Percentiles rank a stretch among this genome's conserved stretches.
phyloP scores from a whole-genome alignment of 1,139 yeast species.

The Geotrichum australiense region DNA sequence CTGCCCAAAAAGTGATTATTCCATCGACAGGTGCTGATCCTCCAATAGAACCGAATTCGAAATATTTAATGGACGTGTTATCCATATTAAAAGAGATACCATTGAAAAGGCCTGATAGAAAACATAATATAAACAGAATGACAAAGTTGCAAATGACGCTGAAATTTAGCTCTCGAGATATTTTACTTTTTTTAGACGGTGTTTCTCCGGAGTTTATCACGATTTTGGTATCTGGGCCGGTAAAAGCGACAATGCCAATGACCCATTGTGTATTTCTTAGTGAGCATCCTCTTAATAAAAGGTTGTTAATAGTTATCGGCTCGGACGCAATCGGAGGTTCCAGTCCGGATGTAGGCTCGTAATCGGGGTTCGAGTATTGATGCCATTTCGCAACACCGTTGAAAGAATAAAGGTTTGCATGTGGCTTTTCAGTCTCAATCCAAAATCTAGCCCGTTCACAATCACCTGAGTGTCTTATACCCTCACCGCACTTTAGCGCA shows the following conservation, averaged over 20 bases:
- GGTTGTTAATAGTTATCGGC: constrained; percentile 71
- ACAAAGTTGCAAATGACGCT: constrained; percentile 76
- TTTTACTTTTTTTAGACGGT: constrained; percentile 80
- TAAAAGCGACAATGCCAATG: constrained; percentile 84
- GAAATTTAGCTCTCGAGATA: constrained; percentile 74
- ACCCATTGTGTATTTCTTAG: constrained; percentile 35
- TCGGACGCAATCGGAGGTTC: constrained; percentile 39
- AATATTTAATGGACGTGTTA: constrained; percentile 54
- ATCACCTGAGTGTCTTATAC: constrained; percentile 60
- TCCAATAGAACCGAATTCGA: constrained; percentile 62
- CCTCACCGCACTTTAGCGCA: constrained; percentile 63
- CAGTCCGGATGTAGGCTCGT: constrained; percentile 20
- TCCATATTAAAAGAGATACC: constrained; percentile 59
- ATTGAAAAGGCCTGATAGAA: constrained; percentile 74
- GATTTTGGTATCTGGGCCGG: constrained; percentile 88
- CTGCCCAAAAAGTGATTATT: constrained; percentile 78
- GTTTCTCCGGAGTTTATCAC: constrained; percentile 92
- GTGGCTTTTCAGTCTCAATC: constrained; percentile 90
- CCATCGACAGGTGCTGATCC: constrained; percentile 73
- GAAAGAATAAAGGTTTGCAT: constrained; percentile 73
- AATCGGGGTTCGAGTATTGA: constrained; percentile 21
- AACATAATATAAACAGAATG: constrained; percentile 68
- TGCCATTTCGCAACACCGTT: constrained; percentile 74
- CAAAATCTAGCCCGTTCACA: constrained; percentile 69
- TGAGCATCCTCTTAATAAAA: constrained; percentile 84